Base-by-base conservation (phyloP, 495 filamentous ascomycete species). In the Chaetomium fimeti region DNA sequence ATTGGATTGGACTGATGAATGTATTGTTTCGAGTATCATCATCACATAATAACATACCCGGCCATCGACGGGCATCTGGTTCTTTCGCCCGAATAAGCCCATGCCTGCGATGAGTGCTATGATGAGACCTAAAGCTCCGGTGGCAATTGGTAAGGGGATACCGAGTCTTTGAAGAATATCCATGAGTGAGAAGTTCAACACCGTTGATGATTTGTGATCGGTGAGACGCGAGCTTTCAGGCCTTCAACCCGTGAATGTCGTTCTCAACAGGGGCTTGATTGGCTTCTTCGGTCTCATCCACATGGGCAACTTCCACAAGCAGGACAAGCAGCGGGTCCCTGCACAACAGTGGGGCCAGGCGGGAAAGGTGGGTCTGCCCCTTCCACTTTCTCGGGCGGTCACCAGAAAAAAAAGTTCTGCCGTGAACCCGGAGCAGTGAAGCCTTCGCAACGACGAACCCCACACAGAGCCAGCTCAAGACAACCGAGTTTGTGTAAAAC, bases 21-120 rank as follows among this genome's bases (percentile, higher is more conserved):
- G 12, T 36, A 36, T 1, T 36, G 32, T 36, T 36, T 36, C 5
- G n/a, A n/a, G 32, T 36, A 36, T 15, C 15, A 9, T n/a, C n/a
- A n/a, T n/a, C n/a, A n/a, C n/a, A n/a, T n/a, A n/a, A n/a, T n/a
- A 8, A 78, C 83, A 63, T 81, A 93, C 91, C 76, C 85, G 85
- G 70, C 91, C 91, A 67, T 92, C 84, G 13, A 96, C 89, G 65
- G 85, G 85, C 75, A 97, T 90, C 47, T 91, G 85, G 70, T 96
- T 94, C 69, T 83, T 86, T 65, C 79, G 73, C 25, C 77, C 74
- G 63, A 91, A 89, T 53, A 84, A 75, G 38, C 88, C 85, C 89
- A 93, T 92, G 63, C 22, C 48, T 22, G 82, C 85, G 43, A 71
- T 49, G 22, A 79, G 71, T 38, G 85, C 69, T 52, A 87, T 56